Evolutionary conservation across 768 basidiomycete genomes (phyloP).

Genomic region (Leccinum pellstonianum): DNA sequence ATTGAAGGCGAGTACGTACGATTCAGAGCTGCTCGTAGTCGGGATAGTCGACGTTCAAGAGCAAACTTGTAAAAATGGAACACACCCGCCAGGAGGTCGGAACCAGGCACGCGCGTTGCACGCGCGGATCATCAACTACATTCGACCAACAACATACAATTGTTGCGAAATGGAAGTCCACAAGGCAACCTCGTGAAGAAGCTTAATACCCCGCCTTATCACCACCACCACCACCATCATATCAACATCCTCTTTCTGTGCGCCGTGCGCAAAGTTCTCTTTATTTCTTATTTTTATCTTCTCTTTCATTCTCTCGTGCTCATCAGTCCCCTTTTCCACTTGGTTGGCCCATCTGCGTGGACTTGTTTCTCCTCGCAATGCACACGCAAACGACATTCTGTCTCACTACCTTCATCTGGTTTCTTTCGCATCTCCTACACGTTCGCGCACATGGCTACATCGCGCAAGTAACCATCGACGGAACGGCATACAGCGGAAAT

Average conservation of each 20-base stretch:
- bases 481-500: conserved; percentile 43
- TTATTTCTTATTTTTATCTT: not conserved
- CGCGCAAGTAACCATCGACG: conserved; percentile 42
- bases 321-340: not conserved
- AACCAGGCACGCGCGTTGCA: not conserved
- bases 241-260: not conserved
- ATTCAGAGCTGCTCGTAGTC: not conserved
- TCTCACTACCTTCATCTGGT: conserved; percentile 1
- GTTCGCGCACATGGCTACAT: conserved; percentile 47
- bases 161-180: conserved; percentile 5
- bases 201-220: conserved; percentile 19
- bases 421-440: conserved; percentile 15
- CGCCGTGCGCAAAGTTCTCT: conserved; percentile 5
- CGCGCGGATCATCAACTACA: too few species aligned
- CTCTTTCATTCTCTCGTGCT: conserved; percentile 1
- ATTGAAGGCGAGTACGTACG: not conserved
- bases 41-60: not conserved
- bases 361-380: not conserved
- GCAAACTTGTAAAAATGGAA: not conserved
- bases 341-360: not conserved
- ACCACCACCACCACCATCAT: not conserved
- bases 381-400: not conserved
- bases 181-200: conserved; percentile 20
- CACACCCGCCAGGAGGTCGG: not conserved
- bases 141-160: not conserved